Conservation (phyloP, 371 early-diverging fungal genomes). For the Conidiobolus incongruus region DNA sequence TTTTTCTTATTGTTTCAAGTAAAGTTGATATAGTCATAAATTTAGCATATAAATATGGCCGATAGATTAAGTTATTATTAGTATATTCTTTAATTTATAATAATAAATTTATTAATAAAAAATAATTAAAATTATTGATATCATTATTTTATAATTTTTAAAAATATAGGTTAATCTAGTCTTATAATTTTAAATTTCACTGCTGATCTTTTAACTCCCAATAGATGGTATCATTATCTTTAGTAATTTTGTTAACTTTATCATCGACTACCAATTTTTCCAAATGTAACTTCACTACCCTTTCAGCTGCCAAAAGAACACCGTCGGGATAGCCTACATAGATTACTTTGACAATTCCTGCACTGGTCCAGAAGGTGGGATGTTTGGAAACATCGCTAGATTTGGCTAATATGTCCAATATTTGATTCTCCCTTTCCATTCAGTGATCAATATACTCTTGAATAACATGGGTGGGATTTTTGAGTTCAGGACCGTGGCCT, state of each 20-base stretch:
- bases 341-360: conserved; percentile 32
- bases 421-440: conserved; percentile 43
- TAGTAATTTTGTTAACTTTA: conserved; percentile 12
- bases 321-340: conserved; percentile 33
- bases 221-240: too few species aligned
- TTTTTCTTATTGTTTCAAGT: too few species aligned
- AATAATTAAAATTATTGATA: too few species aligned
- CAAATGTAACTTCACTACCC: conserved; percentile 36
- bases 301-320: conserved; percentile 33
- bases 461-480: conserved; percentile 25
- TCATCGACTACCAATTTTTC: conserved; percentile 38
- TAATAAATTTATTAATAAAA: too few species aligned
- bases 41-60: too few species aligned
- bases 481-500: conserved; percentile 59
- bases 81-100: too few species aligned
- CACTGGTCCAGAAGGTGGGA: conserved; percentile 6
- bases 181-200: too few species aligned
- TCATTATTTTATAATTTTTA: too few species aligned
- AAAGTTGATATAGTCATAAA: too few species aligned
- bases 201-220: too few species aligned
- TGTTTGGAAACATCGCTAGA: conserved; percentile 11
- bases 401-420: conserved; percentile 21
- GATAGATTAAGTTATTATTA: too few species aligned
- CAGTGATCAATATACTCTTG: conserved; percentile 57
- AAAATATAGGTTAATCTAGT: too few species aligned